Evolutionary conservation across 208 protist genomes (phyloP).

Genomic region (Acanthamoeba triangularis): DNA sequence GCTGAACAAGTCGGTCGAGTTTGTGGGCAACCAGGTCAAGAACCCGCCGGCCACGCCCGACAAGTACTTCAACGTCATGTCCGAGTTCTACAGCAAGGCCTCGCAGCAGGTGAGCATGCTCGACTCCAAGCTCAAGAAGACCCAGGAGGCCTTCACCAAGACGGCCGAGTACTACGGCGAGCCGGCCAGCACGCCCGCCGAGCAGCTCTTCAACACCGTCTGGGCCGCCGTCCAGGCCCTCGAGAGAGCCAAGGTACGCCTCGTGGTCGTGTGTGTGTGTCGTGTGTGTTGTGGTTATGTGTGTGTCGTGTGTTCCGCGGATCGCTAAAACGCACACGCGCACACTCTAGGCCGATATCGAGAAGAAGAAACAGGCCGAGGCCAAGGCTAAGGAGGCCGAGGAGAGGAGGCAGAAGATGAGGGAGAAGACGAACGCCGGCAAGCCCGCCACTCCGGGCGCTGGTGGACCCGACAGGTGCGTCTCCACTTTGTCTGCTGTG

Average conservation of each 20-base stretch:
- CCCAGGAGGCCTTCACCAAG: slow-evolving; percentile 39
- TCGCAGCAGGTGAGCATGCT: slow-evolving; percentile 16
- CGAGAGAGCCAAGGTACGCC: slow-evolving; percentile 30
- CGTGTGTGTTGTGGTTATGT: not conserved
- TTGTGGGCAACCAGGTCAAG: slow-evolving; percentile 60
- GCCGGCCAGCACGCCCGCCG: slow-evolving; percentile 20
- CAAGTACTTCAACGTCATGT: slow-evolving; percentile 63
- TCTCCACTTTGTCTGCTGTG: not conserved
- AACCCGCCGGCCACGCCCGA: not conserved
- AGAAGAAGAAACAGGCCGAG: slow-evolving; percentile 48
- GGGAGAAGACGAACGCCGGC: slow-evolving; percentile 9
- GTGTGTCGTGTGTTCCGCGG: not conserved
- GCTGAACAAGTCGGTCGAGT: slow-evolving; percentile 22
- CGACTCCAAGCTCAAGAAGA: slow-evolving; percentile 57
- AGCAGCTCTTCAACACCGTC: slow-evolving; percentile 61
- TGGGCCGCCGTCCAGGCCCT: slow-evolving; percentile 48
- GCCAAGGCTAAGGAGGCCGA: slow-evolving; percentile 63
- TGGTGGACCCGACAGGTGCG: slow-evolving; percentile 21
- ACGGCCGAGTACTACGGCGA: slow-evolving; percentile 52
- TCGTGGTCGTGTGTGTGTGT: not conserved
- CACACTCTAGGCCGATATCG: not conserved
- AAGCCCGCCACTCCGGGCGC: not conserved
- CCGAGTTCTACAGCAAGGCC: slow-evolving; percentile 58
- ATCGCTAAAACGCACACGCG: not conserved
- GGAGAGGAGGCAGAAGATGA: slow-evolving; percentile 31